Percentiles rank a stretch among this genome's conserved stretches.
These are phyloP conservation scores for Talaromyces verruculosus DNA, from an alignment of 2,329 filamentous ascomycete species.

Conservation along the genomic window DNA sequence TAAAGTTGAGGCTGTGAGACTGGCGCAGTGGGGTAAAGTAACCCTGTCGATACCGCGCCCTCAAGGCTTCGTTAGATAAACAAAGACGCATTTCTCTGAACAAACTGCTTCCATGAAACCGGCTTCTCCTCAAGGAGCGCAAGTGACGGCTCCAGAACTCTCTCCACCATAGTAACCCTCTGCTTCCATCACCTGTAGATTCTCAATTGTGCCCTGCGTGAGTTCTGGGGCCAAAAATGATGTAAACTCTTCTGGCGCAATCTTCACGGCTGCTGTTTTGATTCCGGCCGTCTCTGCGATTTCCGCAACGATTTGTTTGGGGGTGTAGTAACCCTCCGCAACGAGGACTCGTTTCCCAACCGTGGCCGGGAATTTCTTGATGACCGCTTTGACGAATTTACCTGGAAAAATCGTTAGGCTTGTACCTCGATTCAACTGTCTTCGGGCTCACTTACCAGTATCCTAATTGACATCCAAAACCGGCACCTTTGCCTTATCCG, in stretches of 20 bases:
- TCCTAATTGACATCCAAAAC: slow-evolving; percentile 48
- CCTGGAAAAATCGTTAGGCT: too few relatives aligned
- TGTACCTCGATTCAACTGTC: too few relatives aligned
- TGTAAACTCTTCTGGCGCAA: background rate
- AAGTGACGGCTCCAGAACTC: background rate
- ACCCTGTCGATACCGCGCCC: background rate
- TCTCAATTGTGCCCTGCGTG: background rate
- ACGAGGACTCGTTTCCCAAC: background rate
- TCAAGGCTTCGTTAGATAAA: background rate
- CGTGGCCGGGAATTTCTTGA: background rate
- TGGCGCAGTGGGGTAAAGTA: background rate
- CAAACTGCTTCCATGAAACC: background rate
- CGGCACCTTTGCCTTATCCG: slow-evolving; percentile 39
- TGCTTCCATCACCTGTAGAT: background rate
- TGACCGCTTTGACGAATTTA: background rate
- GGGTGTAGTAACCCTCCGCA: background rate
- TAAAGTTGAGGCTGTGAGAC: background rate
- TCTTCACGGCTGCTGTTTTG: background rate
- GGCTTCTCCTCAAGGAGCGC: background rate
- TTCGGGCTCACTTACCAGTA: slow-evolving; percentile 38
- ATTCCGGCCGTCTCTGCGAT: background rate
- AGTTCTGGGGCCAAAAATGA: background rate
- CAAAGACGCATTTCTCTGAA: background rate
- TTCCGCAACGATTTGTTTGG: background rate
- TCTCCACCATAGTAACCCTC: background rate